Percentiles rank a stretch among this genome's conserved stretches.
Evolutionary conservation across 2,329 filamentous ascomycete genomes (phyloP).

Genomic region (Graphilbum fragrans): DNA sequence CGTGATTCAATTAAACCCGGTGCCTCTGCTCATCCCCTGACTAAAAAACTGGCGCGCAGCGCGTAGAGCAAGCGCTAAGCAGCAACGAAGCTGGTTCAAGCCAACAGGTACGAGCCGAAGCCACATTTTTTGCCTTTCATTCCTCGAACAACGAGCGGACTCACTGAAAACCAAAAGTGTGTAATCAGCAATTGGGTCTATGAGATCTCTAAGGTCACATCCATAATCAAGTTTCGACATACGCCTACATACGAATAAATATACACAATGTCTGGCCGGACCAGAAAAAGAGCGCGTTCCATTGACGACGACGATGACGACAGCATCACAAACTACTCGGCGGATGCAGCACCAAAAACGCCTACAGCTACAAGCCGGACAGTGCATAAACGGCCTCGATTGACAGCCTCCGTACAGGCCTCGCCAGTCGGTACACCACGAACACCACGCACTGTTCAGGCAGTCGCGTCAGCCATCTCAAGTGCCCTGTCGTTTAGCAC

Average conservation of each 20-base stretch:
- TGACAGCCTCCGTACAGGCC: background rate
- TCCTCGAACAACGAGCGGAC: too few relatives aligned
- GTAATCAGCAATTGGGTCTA: too few relatives aligned
- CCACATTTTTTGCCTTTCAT: too few relatives aligned
- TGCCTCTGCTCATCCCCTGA: too few relatives aligned
- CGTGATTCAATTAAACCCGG: constrained; percentile 7
- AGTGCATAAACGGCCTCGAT: constrained; percentile 10
- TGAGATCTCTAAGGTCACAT: too few relatives aligned
- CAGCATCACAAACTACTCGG: background rate
- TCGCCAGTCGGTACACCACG: constrained; percentile 7
- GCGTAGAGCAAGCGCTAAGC: too few relatives aligned
- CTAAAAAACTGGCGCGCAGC: too few relatives aligned
- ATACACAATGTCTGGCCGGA: constrained; percentile 5
- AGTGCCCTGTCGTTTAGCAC: constrained; percentile 7
- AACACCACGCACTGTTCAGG: constrained; percentile 10
- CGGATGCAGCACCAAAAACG: background rate
- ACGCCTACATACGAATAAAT: too few relatives aligned
- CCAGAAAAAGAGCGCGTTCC: constrained; percentile 6
- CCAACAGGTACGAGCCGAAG: too few relatives aligned
- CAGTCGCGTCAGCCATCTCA: constrained; percentile 11
- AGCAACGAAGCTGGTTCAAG: too few relatives aligned
- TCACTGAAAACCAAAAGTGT: too few relatives aligned
- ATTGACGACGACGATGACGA: constrained; percentile 1
- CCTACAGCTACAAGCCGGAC: background rate
- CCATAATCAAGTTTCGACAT: too few relatives aligned